Evolutionary conservation across 2,329 filamentous ascomycete species (phyloP).

Genomic region (Curvularia spicifera): DNA sequence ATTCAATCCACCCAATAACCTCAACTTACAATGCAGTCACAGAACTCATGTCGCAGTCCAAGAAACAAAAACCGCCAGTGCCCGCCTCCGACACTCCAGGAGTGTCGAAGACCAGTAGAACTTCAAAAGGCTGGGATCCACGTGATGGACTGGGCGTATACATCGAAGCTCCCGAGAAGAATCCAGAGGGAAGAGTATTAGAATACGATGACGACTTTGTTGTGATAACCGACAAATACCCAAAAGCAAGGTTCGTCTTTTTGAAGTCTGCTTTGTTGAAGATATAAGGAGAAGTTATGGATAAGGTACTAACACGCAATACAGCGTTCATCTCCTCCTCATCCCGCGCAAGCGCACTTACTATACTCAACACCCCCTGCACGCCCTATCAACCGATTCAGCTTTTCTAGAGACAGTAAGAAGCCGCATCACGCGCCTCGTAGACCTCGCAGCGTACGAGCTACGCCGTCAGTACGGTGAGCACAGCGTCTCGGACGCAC

Average conservation of each 20-base stretch:
- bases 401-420: conserved; percentile 71
- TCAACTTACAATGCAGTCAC: conserved; percentile 49
- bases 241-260: conserved; percentile 64
- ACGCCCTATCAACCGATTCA: conserved; percentile 70
- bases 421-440: conserved; percentile 66
- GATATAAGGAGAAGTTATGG: background rate
- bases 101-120: conserved; percentile 23
- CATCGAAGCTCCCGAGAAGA: conserved; percentile 66
- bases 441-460: conserved; percentile 72
- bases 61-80: conserved; percentile 41
- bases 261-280: background rate
- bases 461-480: conserved; percentile 72
- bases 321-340: conserved; percentile 83
- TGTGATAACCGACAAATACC: conserved; percentile 81
- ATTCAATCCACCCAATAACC: conserved; percentile 4
- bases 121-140: conserved; percentile 41
- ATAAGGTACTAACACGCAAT: background rate
- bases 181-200: conserved; percentile 66
- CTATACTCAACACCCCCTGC: conserved; percentile 73
- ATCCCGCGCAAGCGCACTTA: conserved; percentile 72
- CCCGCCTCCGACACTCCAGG: conserved; percentile 10
- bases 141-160: conserved; percentile 72
- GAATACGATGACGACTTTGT: conserved; percentile 73
- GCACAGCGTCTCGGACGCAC: conserved; percentile 67
- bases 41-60: conserved; percentile 54